Conservation (phyloP, 495 filamentous ascomycete genomes). For the Hypoxylon trugodes region DNA sequence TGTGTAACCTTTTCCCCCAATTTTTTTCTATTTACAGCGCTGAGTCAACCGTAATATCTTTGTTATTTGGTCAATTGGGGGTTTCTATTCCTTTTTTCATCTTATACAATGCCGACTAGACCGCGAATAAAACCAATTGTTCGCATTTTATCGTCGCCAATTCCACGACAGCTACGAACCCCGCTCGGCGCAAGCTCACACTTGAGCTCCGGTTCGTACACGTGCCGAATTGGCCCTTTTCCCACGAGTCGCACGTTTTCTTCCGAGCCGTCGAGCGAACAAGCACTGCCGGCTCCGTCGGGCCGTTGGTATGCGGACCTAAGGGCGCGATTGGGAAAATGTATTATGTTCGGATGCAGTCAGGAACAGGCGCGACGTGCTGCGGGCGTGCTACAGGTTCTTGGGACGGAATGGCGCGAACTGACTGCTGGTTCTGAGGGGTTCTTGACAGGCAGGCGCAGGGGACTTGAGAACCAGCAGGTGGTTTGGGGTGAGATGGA, state of each 20-base stretch:
- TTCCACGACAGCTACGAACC: not conserved
- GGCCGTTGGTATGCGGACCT: constrained; percentile 80
- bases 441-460: constrained; percentile 72
- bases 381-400: constrained; percentile 64
- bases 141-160: not conserved
- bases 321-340: constrained; percentile 78
- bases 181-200: not conserved
- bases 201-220: not conserved
- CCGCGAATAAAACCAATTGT: constrained; percentile 14
- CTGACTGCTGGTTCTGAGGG: constrained; percentile 82
- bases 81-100: not conserved
- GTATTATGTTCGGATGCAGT: constrained; percentile 80
- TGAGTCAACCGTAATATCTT: not conserved
- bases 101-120: constrained; percentile 30
- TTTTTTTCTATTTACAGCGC: not conserved
- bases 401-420: constrained; percentile 79
- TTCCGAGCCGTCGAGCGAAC: not conserved
- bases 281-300: constrained; percentile 36
- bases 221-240: not conserved
- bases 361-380: constrained; percentile 68
- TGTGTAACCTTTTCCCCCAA: not conserved
- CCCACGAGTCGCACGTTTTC: not conserved
- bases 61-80: not conserved
- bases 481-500: constrained; percentile 95
- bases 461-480: constrained; percentile 74